Evolutionary conservation across 176 grass and related monocot genomes (phyloP).

Genomic region (Phoenix dactylifera): DNA sequence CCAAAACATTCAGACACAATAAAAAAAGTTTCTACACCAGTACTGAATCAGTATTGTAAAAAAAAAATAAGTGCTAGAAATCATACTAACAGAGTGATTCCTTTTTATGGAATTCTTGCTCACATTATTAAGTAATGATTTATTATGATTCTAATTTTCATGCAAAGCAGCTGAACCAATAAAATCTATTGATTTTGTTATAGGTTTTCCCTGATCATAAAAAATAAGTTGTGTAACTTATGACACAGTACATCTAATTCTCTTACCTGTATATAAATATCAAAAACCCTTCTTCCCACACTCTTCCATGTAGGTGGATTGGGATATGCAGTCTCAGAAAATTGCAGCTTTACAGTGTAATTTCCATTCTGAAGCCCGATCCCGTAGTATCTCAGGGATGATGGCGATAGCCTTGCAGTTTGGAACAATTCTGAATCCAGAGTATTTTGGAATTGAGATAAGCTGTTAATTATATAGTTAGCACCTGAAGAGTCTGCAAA

Average conservation of each 20-base stretch:
- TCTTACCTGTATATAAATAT: slow-evolving; percentile 84
- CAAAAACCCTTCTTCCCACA: slow-evolving; percentile 59
- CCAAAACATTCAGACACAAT: too few relatives aligned
- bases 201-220: too few relatives aligned
- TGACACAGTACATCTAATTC: too few relatives aligned
- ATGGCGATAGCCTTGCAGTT: slow-evolving; percentile 64
- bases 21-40: too few relatives aligned
- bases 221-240: neutral
- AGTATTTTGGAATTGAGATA: slow-evolving; percentile 48
- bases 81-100: too few relatives aligned
- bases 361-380: slow-evolving; percentile 91
- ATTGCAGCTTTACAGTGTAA: slow-evolving; percentile 73
- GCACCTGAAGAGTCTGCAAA: slow-evolving; percentile 29
- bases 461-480: slow-evolving; percentile 41
- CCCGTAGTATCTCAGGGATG: slow-evolving; percentile 75
- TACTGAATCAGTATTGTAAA: too few relatives aligned
- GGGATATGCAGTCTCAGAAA: slow-evolving; percentile 45
- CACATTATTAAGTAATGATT: too few relatives aligned
- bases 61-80: too few relatives aligned
- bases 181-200: too few relatives aligned
- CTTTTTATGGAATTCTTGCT: too few relatives aligned
- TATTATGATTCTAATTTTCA: too few relatives aligned
- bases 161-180: too few relatives aligned
- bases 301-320: slow-evolving; percentile 36
- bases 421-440: slow-evolving; percentile 65